phyloP scores from a whole-genome alignment of 78 protist species.

The Dictyostelium firmibasis region DNA sequence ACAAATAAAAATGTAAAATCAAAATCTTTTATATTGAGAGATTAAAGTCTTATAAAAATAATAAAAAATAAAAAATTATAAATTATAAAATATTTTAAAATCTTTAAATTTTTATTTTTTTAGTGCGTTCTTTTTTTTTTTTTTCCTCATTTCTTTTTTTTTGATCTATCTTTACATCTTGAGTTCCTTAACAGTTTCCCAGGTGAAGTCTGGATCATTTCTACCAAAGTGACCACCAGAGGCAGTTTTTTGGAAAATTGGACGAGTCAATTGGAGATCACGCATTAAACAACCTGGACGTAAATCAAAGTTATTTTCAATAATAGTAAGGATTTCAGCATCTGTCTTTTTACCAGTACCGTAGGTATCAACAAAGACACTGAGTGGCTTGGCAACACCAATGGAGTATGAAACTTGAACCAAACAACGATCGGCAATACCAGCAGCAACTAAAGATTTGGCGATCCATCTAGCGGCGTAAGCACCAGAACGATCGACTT shows the following conservation, averaged over 20 bases:
- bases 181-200: constrained; percentile 96
- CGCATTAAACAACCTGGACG: constrained; percentile 96
- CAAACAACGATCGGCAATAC: constrained; percentile 92
- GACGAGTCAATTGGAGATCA: constrained; percentile 89
- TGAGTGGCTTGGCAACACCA: constrained; percentile 99
- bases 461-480: constrained; percentile 99
- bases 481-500: constrained; percentile 99
- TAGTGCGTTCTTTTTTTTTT: neutral
- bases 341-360: constrained; percentile 95
- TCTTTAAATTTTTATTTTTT: neutral
- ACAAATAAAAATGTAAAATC: neutral
- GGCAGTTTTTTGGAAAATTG: constrained; percentile 94
- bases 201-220: constrained; percentile 89
- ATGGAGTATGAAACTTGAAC: constrained; percentile 99
- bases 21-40: neutral
- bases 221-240: constrained; percentile 53
- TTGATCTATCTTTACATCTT: constrained; percentile 66
- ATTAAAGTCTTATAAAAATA: neutral
- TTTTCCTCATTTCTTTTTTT: neutral
- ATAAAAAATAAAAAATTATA: neutral
- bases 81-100: neutral
- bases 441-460: constrained; percentile 98
- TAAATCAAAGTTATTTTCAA: constrained; percentile 97
- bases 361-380: constrained; percentile 98
- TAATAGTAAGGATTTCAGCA: constrained; percentile 92